Evolutionary conservation across 768 basidiomycete species (phyloP).

Genomic region (Suillus americanus): DNA sequence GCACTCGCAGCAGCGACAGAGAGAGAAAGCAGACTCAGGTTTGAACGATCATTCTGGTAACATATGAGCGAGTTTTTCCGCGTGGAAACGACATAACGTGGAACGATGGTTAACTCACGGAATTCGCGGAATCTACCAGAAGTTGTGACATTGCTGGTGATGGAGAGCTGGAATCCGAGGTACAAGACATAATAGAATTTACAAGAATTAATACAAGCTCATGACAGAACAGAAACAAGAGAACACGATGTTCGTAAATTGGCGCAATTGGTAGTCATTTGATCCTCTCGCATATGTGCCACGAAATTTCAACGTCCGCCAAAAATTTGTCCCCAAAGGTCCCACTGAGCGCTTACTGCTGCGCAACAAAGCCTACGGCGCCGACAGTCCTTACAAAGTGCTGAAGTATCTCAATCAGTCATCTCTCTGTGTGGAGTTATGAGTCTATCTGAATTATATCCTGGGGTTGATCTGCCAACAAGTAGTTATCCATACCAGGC

Average conservation of each 20-base stretch:
- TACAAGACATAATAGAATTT: conserved; percentile 8
- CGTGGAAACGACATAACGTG: neutral
- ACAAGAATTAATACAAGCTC: conserved; percentile 14
- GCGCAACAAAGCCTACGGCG: neutral
- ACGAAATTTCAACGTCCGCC: conserved; percentile 27
- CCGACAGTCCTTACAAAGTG: neutral
- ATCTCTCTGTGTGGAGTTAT: neutral
- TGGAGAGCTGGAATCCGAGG: neutral
- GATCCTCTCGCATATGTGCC: conserved; percentile 7
- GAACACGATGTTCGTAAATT: conserved; percentile 1
- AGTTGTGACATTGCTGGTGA: conserved; percentile 11
- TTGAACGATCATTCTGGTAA: conserved; percentile 11
- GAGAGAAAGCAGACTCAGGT: conserved; percentile 61
- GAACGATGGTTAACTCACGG: conserved; percentile 8
- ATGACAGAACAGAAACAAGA: conserved; percentile 15
- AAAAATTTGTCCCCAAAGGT: conserved; percentile 22
- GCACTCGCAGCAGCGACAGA: conserved; percentile 60
- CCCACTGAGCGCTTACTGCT: neutral
- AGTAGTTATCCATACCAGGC: neutral
- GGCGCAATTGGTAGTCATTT: conserved; percentile 2
- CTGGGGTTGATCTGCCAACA: neutral
- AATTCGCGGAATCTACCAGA: conserved; percentile 8
- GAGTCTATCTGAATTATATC: neutral
- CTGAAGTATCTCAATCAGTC: neutral
- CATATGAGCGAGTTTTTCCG: neutral